Evolutionary conservation across 2,329 filamentous ascomycete species (phyloP), one percentile per base, ranked within the genome.

Genomic region (Phoma sp.): DNA sequence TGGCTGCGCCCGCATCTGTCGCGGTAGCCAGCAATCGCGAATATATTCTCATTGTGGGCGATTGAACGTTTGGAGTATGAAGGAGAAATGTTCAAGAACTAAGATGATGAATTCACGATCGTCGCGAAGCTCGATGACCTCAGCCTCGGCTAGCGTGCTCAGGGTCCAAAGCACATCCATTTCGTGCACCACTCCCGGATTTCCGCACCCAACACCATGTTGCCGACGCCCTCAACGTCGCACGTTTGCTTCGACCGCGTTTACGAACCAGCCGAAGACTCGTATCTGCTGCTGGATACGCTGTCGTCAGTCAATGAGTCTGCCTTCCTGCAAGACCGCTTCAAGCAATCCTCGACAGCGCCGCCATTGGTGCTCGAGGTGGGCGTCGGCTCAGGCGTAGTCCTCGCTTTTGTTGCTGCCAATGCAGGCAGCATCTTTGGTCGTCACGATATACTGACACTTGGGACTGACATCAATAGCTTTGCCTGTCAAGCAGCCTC

Each of bases 231-330:
- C 13, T 91, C 91, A 54, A 99, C 95, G 2, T 90, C 90, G 21
- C 95, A 99, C 78, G 91, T 98, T 56, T 85, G 89, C 50, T 96
- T 93, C 77, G 85, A 91, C 74, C 87, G 89, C 51, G 88, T 98
- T 65, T 99, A 99, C 78, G 93, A 97, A 72, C 95, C 95, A 32
- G 89, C 94, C 10, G 95, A 99, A 77, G 95, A 99, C 79, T 97
- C 93, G 5, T 99, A 92, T 73, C 85, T 99, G 39, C 84, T 99
- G 43, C 85, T 99, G 27, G 94, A 99, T 78, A 96, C 93, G 0
- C 84, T 99, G 39, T 94, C 93, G 0, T 89, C 88, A 1, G 55
- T 80, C 0, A 74, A 83, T 2, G 92, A 96, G 76, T 85, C 81
- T 4, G 64, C 78, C 22, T 96, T 92, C 74, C 85, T 97, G 19